Conservation (phyloP, 1,284 basidiomycete species). For the Quambalaria eucalypti region DNA sequence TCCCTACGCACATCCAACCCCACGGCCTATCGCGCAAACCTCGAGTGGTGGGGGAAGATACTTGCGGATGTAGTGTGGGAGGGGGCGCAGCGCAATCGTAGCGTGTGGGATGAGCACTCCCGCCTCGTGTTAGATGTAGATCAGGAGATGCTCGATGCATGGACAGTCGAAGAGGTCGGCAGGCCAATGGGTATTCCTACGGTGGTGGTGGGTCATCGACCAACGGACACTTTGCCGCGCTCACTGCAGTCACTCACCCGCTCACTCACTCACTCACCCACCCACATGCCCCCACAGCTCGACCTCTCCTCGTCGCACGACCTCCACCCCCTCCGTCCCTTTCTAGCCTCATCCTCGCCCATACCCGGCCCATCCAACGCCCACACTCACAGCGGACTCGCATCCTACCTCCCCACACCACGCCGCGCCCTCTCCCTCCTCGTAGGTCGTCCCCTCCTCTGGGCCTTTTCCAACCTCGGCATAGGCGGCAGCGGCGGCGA, state of each 20-base stretch:
- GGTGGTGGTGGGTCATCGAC: constrained; percentile 65
- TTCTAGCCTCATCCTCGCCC: constrained; percentile 57
- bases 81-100: constrained; percentile 13
- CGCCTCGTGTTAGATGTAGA: constrained; percentile 61
- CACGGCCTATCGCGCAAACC: constrained; percentile 66
- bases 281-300: background rate
- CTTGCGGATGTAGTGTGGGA: constrained; percentile 57
- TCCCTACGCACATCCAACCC: constrained; percentile 75
- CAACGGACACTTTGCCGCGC: background rate
- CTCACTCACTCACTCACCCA: background rate
- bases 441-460: constrained; percentile 48
- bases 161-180: constrained; percentile 52
- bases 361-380: constrained; percentile 57
- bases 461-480: constrained; percentile 69
- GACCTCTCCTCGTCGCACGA: constrained; percentile 24
- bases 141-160: constrained; percentile 14
- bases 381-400: background rate
- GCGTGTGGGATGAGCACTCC: constrained; percentile 47
- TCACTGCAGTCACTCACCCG: background rate
- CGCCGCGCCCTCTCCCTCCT: constrained; percentile 1
- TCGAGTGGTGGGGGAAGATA: constrained; percentile 75
- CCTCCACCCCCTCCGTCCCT: constrained; percentile 56
- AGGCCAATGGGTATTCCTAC: constrained; percentile 72
- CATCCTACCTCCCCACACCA: constrained; percentile 7
- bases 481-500: constrained; percentile 59